Evolutionary conservation across 768 basidiomycete species (phyloP).

Genomic region (Naganishia vishniacii): DNA sequence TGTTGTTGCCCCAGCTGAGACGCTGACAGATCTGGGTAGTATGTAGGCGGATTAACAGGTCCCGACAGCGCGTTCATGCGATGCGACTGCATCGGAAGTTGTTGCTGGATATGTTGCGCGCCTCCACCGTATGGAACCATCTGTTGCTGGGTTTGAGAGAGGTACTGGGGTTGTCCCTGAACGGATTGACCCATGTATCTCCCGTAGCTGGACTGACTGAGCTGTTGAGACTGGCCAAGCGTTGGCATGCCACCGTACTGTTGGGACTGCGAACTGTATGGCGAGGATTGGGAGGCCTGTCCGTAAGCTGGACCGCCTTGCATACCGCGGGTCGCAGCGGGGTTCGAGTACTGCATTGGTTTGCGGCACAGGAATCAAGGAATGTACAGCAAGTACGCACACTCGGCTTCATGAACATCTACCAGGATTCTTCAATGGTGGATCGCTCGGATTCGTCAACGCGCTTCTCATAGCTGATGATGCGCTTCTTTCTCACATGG

Average conservation of each 20-base stretch:
- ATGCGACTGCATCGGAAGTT: constrained; percentile 6
- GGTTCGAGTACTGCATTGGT: constrained; percentile 4
- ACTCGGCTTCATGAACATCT: constrained; percentile 4
- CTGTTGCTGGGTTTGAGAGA: constrained; percentile 6
- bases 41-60: constrained; percentile 1
- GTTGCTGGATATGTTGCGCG: constrained; percentile 1
- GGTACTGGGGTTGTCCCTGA: neutral
- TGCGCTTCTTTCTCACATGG: neutral
- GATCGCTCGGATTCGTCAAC: constrained; percentile 16
- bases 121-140: neutral
- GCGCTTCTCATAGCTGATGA: constrained; percentile 1
- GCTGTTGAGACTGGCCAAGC: constrained; percentile 13
- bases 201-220: neutral
- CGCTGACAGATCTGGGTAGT: constrained; percentile 4
- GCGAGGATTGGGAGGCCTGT: neutral
- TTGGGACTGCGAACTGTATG: neutral
- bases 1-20: neutral
- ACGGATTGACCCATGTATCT: constrained; percentile 4
- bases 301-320: neutral
- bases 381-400: neutral
- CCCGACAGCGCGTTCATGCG: constrained; percentile 20
- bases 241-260: constrained; percentile 6
- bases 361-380: neutral
- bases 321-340: neutral
- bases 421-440: neutral